Percentiles rank a stretch among this genome's conserved stretches.
phyloP scores from a whole-genome alignment of 768 basidiomycete species.

The Baorangia bicolor region DNA sequence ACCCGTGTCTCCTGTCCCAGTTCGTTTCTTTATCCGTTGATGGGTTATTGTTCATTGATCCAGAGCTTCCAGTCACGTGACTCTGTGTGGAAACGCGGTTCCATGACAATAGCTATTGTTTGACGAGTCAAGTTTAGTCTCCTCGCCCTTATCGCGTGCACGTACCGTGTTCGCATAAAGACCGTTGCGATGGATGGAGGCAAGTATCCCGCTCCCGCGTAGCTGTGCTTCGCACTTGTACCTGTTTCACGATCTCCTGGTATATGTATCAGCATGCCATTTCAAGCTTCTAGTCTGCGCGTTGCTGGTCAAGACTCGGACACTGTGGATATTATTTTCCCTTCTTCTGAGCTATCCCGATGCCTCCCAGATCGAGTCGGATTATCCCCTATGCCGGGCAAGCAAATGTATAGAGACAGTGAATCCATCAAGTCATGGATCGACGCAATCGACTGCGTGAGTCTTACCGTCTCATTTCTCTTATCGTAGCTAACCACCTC shows the following conservation, averaged over 20 bases:
- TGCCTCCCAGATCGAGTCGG: not conserved
- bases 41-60: slow-evolving; percentile 27
- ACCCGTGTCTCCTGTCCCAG: not conserved
- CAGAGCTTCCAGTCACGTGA: slow-evolving; percentile 22
- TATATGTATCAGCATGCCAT: slow-evolving; percentile 19
- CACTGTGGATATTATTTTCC: slow-evolving; percentile 10
- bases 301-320: slow-evolving; percentile 32
- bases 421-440: slow-evolving; percentile 31
- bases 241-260: slow-evolving; percentile 6
- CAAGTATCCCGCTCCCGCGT: slow-evolving; percentile 13
- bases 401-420: slow-evolving; percentile 25
- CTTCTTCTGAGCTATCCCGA: slow-evolving; percentile 10
- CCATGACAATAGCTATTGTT: slow-evolving; percentile 33
- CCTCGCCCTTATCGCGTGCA: slow-evolving; percentile 8
- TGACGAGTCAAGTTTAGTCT: slow-evolving; percentile 9
- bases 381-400: slow-evolving; percentile 8
- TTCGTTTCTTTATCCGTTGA: not conserved
- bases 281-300: slow-evolving; percentile 16
- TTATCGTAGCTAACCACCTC: not conserved
- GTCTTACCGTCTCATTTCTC: not conserved
- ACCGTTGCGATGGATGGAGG: not conserved
- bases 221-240: slow-evolving; percentile 30
- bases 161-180: slow-evolving; percentile 18
- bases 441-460: slow-evolving; percentile 21
- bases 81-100: not conserved